These are phyloP conservation scores for Lasiodiplodia hormozganensis DNA, from an alignment of 2,329 filamentous ascomycete genomes.

Conservation along the genomic window DNA sequence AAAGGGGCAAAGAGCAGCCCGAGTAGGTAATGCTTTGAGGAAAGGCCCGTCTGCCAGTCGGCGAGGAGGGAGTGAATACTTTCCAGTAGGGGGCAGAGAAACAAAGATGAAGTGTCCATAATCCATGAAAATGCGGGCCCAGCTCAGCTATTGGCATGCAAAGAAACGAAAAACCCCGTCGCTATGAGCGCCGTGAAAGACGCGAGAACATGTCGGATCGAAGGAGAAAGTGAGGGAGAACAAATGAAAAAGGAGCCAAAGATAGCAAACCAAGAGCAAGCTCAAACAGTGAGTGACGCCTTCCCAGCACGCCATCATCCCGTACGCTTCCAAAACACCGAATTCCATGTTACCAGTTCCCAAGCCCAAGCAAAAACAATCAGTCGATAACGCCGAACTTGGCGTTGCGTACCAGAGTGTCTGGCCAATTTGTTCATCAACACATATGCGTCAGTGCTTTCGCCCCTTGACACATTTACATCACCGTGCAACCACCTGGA, in stretches of 20 bases:
- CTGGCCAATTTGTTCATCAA: slow-evolving; percentile 2
- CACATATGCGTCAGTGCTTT: background rate
- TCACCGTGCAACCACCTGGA: slow-evolving; percentile 54
- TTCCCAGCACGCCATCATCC: slow-evolving; percentile 10
- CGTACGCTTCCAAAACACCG: slow-evolving; percentile 10
- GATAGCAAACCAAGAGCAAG: background rate
- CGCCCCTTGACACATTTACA: slow-evolving; percentile 47
- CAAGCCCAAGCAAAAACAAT: background rate
- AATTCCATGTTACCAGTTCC: slow-evolving; percentile 7
- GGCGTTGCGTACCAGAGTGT: background rate
- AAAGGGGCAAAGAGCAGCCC: background rate
- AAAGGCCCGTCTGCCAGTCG: background rate
- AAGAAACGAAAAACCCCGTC: slow-evolving; percentile 6
- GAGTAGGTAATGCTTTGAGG: background rate
- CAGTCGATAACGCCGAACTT: background rate
- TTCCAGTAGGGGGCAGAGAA: background rate
- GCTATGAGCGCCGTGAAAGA: slow-evolving; percentile 20
- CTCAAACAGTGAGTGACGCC: background rate
- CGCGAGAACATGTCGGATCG: slow-evolving; percentile 12
- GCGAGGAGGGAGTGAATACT: background rate
- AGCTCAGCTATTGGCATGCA: slow-evolving; percentile 16
- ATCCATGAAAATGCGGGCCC: slow-evolving; percentile 16
- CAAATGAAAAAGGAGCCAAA: background rate
- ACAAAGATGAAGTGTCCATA: background rate
- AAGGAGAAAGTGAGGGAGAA: background rate